phyloP scores from a whole-genome alignment of 139 green algal genomes.

The Coelastrella sp. region DNA sequence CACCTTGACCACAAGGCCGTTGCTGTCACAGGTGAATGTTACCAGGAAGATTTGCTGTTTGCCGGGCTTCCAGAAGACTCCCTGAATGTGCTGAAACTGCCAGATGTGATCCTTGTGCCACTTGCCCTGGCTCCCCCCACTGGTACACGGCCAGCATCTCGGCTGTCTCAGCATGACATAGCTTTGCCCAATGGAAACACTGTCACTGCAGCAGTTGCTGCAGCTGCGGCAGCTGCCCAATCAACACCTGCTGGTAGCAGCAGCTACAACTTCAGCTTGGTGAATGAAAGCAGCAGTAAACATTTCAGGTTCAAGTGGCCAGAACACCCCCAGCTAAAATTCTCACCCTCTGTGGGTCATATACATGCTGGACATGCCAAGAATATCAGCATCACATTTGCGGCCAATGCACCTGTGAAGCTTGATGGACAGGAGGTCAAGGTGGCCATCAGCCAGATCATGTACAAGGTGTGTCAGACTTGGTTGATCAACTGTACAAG shows the following conservation, averaged over 20 bases:
- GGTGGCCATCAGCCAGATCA: constrained; percentile 46
- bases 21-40: constrained; percentile 35
- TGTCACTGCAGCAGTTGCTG: not conserved
- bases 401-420: constrained; percentile 53
- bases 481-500: not conserved
- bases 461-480: constrained; percentile 6
- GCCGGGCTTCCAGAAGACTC: constrained; percentile 66
- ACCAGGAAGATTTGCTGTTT: constrained; percentile 77
- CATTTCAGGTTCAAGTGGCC: constrained; percentile 78
- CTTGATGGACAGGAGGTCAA: constrained; percentile 60
- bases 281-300: constrained; percentile 55
- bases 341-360: constrained; percentile 73
- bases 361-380: constrained; percentile 69
- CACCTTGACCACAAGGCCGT: too few relatives aligned
- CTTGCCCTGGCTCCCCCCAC: not conserved
- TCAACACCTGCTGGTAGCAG: not conserved
- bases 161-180: constrained; percentile 6
- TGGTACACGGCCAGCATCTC: not conserved
- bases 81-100: constrained; percentile 72
- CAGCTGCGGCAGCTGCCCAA: not conserved
- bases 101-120: constrained; percentile 63
- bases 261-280: constrained; percentile 38
- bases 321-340: constrained; percentile 58
- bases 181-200: not conserved
- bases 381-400: constrained; percentile 73